phyloP scores from a whole-genome alignment of 495 filamentous ascomycete genomes.

The Chaetomium fimeti region DNA sequence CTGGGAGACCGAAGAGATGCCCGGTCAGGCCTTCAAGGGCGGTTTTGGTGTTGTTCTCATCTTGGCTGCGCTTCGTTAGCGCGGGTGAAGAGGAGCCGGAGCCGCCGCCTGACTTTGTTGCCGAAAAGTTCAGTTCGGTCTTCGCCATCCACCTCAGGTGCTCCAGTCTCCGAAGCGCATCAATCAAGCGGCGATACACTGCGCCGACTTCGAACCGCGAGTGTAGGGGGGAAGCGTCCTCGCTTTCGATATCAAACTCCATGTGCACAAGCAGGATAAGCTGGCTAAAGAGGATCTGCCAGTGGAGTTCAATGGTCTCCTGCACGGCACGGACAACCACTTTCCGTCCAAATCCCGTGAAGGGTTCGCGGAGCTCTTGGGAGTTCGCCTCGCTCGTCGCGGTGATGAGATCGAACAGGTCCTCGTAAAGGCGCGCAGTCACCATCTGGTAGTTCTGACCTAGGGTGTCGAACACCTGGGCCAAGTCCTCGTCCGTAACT shows the following conservation, averaged over 20 bases:
- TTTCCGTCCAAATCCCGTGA: constrained; percentile 71
- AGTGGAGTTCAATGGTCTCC: constrained; percentile 69
- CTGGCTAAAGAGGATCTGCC: constrained; percentile 72
- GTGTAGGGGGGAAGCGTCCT: constrained; percentile 56
- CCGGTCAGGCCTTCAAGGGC: constrained; percentile 51
- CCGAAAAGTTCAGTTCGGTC: constrained; percentile 48
- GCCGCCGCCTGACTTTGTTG: constrained; percentile 39
- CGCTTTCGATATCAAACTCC: constrained; percentile 69
- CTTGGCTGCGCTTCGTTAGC: constrained; percentile 35
- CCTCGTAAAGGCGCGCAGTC: constrained; percentile 54
- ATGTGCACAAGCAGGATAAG: constrained; percentile 80
- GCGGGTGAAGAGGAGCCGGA: constrained; percentile 31
- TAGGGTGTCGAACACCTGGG: constrained; percentile 53
- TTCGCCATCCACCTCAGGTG: constrained; percentile 78
- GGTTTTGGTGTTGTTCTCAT: constrained; percentile 46
- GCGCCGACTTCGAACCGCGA: constrained; percentile 62
- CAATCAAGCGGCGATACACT: constrained; percentile 65
- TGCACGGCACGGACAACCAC: constrained; percentile 71
- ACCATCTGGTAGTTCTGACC: constrained; percentile 56
- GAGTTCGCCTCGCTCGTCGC: constrained; percentile 43
- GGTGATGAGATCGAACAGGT: constrained; percentile 43
- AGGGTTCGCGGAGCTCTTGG: constrained; percentile 40
- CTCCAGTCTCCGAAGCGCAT: constrained; percentile 67
- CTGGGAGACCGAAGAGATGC: constrained; percentile 50
- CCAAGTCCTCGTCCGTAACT: constrained; percentile 67